phyloP scores from a whole-genome alignment of 371 early-diverging fungal species.

The Apophysomyces trapeziformis region DNA sequence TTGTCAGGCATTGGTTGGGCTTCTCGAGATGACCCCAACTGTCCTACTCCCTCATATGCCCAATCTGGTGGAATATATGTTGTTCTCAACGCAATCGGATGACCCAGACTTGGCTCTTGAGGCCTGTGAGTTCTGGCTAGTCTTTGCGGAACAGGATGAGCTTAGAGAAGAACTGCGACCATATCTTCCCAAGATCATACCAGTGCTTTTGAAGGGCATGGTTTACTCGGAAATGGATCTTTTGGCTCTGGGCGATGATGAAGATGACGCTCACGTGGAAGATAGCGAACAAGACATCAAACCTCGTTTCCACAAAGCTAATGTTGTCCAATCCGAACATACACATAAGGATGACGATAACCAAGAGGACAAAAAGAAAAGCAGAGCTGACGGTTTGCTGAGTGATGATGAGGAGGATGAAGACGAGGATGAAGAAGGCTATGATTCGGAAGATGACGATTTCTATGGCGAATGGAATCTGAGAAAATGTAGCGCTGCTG shows the following conservation, averaged over 20 bases:
- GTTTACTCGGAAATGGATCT: slow-evolving; percentile 87
- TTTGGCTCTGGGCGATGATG: slow-evolving; percentile 62
- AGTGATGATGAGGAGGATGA: slow-evolving; percentile 55
- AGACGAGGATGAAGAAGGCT: slow-evolving; percentile 78
- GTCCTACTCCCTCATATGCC: slow-evolving; percentile 75
- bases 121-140: slow-evolving; percentile 93
- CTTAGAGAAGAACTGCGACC: slow-evolving; percentile 69
- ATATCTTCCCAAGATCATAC: slow-evolving; percentile 72
- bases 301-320: slow-evolving; percentile 78
- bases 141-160: slow-evolving; percentile 83
- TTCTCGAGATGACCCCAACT: slow-evolving; percentile 74
- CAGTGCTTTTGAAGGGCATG: slow-evolving; percentile 85
- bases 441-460: slow-evolving; percentile 82
- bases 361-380: slow-evolving; percentile 11
- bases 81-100: slow-evolving; percentile 70
- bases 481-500: slow-evolving; percentile 91
- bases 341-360: slow-evolving; percentile 18
- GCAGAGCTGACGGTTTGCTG: slow-evolving; percentile 16
- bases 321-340: slow-evolving; percentile 64
- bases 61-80: slow-evolving; percentile 83
- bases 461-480: slow-evolving; percentile 83
- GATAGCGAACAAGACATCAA: slow-evolving; percentile 79
- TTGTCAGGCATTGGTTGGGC: slow-evolving; percentile 80
- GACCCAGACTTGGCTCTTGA: slow-evolving; percentile 79
- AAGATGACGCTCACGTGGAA: slow-evolving; percentile 71